Base-by-base conservation (phyloP, 2,329 filamentous ascomycete species). In the Ceratocystis smalleyi region DNA sequence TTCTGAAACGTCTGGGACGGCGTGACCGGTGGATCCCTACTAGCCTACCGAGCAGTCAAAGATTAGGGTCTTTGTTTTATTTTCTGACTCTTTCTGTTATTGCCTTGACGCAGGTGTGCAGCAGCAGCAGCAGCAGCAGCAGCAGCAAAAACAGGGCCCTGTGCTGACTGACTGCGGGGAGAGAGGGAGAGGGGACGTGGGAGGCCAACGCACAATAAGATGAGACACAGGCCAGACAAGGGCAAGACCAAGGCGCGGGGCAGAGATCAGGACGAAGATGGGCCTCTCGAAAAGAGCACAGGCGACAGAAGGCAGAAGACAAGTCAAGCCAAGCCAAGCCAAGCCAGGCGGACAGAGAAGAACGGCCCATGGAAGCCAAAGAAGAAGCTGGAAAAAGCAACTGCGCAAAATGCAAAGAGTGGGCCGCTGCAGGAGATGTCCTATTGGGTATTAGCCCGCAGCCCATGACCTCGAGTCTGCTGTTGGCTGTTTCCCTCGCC, bases 1-100 rank as follows among this genome's bases (percentile, higher is more conserved):
- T 35, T 57, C 27, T 57, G 54, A 57, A 57, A 57, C 54, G 54
- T 57, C 54, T 32, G 54, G 54, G 54, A 57, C 54, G 54, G 54
- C 24, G 54, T 32, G 54, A 24, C 54, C 54, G 54, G 54, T 57
- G 54, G 54, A 57, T 35, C 54, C 54, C 54, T 27, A 12, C 51
- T 27, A 32, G 19, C 17, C 19, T 49, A 22, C 19, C 3, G 19
- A 19, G 17, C 22, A 51, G n/a, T n/a, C 47, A 51, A 51, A 51
- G 47, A 51, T 19, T 24, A 24, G 22, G 47, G 47, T n/a, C 24
- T 30, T 54, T 54, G 12, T 30, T 22, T 54, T 54, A 17, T 24
- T 30, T 1, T 54, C 7, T 15, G 24, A 17, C 49, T 54, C 19
- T 47, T 10, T 4, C n/a, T 10, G 5, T 22, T 47, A 22, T 22